phyloP scores from a whole-genome alignment of 2,329 filamentous ascomycete species.

The Trichophyton simii region DNA sequence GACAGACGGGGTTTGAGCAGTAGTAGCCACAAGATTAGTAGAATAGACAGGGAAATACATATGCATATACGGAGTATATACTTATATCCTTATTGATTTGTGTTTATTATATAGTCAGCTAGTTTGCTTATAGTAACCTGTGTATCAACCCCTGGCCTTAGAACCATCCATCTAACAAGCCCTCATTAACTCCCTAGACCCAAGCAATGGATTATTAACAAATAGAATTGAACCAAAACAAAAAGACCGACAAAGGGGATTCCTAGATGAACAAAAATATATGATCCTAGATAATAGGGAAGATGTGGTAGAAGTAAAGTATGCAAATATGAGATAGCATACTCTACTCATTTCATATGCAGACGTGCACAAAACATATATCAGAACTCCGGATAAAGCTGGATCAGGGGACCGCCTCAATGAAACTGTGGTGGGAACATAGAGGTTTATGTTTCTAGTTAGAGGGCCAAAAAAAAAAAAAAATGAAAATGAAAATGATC shows the following conservation, averaged over 20 bases:
- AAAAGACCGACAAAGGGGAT: neutral
- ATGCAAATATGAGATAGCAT: neutral
- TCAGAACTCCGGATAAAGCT: neutral
- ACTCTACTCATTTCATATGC: neutral
- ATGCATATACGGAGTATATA: too few species aligned
- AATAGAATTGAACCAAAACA: neutral
- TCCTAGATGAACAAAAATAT: neutral
- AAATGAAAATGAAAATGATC: neutral
- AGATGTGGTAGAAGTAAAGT: neutral
- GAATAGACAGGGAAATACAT: too few species aligned
- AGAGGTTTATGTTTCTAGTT: constrained; percentile 1
- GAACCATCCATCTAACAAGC: neutral
- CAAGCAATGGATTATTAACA: neutral
- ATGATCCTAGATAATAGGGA: neutral
- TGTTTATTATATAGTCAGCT: neutral
- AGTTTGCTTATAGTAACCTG: neutral
- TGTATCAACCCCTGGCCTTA: neutral
- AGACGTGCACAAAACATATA: neutral
- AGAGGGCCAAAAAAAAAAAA: neutral
- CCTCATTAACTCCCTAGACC: neutral
- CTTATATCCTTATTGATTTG: neutral
- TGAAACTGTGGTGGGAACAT: neutral
- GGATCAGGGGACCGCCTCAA: neutral
- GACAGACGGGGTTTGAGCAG: constrained; percentile 10
- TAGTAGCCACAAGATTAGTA: neutral